These are phyloP conservation scores for Atalantia buxifolia DNA, from an alignment of 345 rosid species.

Conservation along the genomic window DNA sequence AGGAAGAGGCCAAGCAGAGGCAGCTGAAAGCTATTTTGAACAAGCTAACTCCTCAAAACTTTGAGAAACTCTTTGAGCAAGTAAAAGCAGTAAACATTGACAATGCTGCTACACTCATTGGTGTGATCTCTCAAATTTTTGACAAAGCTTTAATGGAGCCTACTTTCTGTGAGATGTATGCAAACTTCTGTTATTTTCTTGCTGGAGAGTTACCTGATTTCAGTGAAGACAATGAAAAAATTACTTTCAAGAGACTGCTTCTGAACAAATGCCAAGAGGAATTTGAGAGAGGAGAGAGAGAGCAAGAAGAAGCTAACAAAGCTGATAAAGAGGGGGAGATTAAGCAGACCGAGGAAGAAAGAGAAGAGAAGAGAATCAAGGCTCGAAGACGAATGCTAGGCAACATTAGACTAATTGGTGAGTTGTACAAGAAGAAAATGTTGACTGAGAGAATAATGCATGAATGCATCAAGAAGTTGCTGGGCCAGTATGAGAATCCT, in stretches of 20 bases:
- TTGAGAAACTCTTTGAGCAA: slow-evolving; percentile 87
- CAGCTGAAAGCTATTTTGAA: slow-evolving; percentile 84
- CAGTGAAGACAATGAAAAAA: slow-evolving; percentile 62
- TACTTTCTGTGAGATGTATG: slow-evolving; percentile 98
- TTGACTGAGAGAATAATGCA: slow-evolving; percentile 96
- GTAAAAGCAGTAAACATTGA: slow-evolving; percentile 85
- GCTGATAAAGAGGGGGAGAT: slow-evolving; percentile 75
- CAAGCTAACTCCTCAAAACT: slow-evolving; percentile 96
- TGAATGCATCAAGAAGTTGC: slow-evolving; percentile 68
- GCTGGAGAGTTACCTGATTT: slow-evolving; percentile 77
- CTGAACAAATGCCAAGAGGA: slow-evolving; percentile 96
- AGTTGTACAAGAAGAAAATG: slow-evolving; percentile 89
- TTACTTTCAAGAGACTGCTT: slow-evolving; percentile 82
- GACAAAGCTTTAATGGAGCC: slow-evolving; percentile 99
- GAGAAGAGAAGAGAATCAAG: slow-evolving; percentile 82
- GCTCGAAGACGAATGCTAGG: slow-evolving; percentile 94
- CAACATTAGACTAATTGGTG: slow-evolving; percentile 95
- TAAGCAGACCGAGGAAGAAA: slow-evolving; percentile 70
- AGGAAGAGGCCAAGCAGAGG: slow-evolving; percentile 84
- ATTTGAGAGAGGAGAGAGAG: slow-evolving; percentile 90
- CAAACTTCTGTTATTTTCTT: slow-evolving; percentile 68
- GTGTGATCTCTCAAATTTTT: slow-evolving; percentile 90
- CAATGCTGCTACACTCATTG: slow-evolving; percentile 63
- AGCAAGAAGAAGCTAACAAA: slow-evolving; percentile 92
- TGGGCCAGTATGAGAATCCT: slow-evolving; percentile 72